Evolutionary conservation across 441 rosid species (phyloP).

Genomic region (Jatropha multifida): DNA sequence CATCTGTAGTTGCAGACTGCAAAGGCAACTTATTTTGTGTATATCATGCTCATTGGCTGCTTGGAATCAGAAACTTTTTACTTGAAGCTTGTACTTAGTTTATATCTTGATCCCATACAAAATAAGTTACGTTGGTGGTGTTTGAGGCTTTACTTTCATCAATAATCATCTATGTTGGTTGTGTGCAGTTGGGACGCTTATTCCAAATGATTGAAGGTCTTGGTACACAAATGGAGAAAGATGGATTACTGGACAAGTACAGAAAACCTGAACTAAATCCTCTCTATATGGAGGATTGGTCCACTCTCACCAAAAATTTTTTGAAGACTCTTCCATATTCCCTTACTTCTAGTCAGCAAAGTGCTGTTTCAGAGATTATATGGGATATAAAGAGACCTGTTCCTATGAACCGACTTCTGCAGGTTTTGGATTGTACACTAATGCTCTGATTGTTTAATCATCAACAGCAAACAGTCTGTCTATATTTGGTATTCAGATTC

Average conservation of each 20-base stretch:
- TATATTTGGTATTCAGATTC: conserved; percentile 8
- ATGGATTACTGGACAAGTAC: conserved; percentile 74
- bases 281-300: conserved; percentile 68
- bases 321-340: conserved; percentile 80
- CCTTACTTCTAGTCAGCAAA: conserved; percentile 89
- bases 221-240: conserved; percentile 74
- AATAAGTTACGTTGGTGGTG: conserved; percentile 1
- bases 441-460: conserved; percentile 18
- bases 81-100: not conserved
- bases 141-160: conserved; percentile 4
- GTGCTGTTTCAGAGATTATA: conserved; percentile 88
- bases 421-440: conserved; percentile 47
- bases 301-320: conserved; percentile 66
- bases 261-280: conserved; percentile 64
- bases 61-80: not conserved
- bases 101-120: not conserved
- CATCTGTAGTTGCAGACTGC: not conserved
- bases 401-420: conserved; percentile 96
- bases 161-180: conserved; percentile 17
- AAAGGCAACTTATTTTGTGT: not conserved
- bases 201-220: conserved; percentile 94
- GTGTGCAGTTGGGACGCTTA: conserved; percentile 78
- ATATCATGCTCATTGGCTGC: not conserved
- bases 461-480: not conserved
- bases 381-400: conserved; percentile 91